Base-by-base conservation (phyloP, 2,329 filamentous ascomycete species). In the Sarocladiaceae sp. region DNA sequence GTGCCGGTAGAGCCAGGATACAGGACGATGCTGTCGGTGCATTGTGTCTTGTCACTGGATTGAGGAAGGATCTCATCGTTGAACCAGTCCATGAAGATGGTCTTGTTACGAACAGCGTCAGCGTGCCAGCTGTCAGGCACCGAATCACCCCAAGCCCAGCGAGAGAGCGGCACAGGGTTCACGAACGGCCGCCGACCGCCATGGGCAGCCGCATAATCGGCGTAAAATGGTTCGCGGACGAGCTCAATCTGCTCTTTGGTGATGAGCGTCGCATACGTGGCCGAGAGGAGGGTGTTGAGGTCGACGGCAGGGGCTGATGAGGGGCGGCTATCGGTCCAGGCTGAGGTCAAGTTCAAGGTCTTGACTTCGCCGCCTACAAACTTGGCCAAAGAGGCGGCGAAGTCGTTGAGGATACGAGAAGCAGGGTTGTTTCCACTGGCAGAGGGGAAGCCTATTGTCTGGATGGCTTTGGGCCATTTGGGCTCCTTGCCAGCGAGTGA, bases 31-130 rank as follows among this genome's bases (percentile, higher is more conserved):
- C 66, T 71, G 4, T 75, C 67, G 2, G 74, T 77, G 62, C 78
- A 82, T 17, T 46, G 26, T 3, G 17, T 15, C 55, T 12, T 1
- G 17, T 69, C 54, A 0, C 62, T 37, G 18, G 71, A 66, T 0
- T 71, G 62, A 0, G 69, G 59, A 22, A 80, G 66, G 12, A 81
- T 66, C 10, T 74, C 64, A 31, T 57, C 61, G 44, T 74, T 73
- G 60, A 79, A 77, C 67, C 71, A 74, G 50, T 70, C 58, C 62
- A 68, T 71, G 58, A 75, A 75, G 17, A 69, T 55, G 0, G 77
- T 77, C 56, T 80, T 80, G 60, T 80, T 79, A 5, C 63, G 58
- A 10, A 78, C 62, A 4, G 74, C 79, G 2, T 72, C 63, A 0
- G 71, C 67, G 2, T 52, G 51, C 7, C 33, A 15, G 15, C 46